Evolutionary conservation across 805 yeast genomes (phyloP).

Genomic region (Debaryomyces tyrocola): DNA sequence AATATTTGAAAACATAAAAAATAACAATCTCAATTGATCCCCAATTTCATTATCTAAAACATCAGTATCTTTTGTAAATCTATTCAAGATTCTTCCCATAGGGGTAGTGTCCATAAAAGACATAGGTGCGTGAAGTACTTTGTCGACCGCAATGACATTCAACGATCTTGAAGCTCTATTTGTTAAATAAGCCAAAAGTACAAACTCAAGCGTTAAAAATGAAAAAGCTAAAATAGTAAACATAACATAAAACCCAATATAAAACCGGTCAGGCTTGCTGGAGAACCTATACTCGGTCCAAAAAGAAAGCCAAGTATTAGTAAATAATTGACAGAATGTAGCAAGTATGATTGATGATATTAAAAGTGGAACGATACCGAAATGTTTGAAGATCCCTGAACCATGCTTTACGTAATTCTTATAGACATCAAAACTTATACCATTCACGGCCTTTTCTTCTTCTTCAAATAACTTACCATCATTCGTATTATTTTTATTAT

Average conservation of each 20-base stretch:
- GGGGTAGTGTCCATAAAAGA: constrained; percentile 83
- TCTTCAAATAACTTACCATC: constrained; percentile 33
- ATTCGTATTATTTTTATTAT: constrained; percentile 21
- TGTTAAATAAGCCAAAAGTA: constrained; percentile 48
- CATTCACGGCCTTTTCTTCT: constrained; percentile 62
- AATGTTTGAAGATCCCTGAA: constrained; percentile 44
- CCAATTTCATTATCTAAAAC: constrained; percentile 76
- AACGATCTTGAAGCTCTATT: constrained; percentile 56
- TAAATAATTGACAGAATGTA: constrained; percentile 55
- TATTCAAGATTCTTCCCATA: constrained; percentile 78
- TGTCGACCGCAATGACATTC: constrained; percentile 60
- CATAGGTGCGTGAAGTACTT: constrained; percentile 77
- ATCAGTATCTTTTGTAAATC: constrained; percentile 88
- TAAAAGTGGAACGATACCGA: constrained; percentile 21
- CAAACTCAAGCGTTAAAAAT: constrained; percentile 42
- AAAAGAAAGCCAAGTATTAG: constrained; percentile 80
- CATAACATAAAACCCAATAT: constrained; percentile 74
- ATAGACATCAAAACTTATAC: constrained; percentile 51
- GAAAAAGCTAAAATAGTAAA: constrained; percentile 52
- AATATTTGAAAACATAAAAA: constrained; percentile 54
- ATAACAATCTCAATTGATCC: constrained; percentile 64
- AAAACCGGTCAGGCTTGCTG: constrained; percentile 49
- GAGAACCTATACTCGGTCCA: constrained; percentile 66
- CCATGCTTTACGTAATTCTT: constrained; percentile 53
- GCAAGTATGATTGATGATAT: constrained; percentile 26